Evolutionary conservation across 768 basidiomycete species (phyloP).

Genomic region (Hebeloma cylindrosporum): DNA sequence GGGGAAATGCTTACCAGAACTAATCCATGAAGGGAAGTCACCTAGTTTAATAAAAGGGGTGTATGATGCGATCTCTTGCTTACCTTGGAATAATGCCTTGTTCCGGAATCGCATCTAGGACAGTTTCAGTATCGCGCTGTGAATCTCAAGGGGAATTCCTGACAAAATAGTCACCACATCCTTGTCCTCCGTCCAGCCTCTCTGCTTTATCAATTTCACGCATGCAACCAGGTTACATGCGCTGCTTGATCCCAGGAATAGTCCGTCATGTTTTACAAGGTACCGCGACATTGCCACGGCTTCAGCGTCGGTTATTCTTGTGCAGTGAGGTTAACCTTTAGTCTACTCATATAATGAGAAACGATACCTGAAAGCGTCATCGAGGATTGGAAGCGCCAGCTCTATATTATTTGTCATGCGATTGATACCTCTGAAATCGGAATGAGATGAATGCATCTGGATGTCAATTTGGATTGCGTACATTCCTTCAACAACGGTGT

Average conservation of each 20-base stretch:
- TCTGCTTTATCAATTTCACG: constrained; percentile 70
- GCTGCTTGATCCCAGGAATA: constrained; percentile 94
- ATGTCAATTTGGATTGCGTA: constrained; percentile 28
- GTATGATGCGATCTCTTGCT: neutral
- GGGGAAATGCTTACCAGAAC: constrained; percentile 41
- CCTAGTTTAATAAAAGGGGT: neutral
- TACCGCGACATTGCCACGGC: constrained; percentile 96
- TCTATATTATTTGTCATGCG: constrained; percentile 89
- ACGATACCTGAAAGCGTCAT: constrained; percentile 81
- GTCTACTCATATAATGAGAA: neutral
- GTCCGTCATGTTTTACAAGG: constrained; percentile 84
- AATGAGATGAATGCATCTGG: neutral
- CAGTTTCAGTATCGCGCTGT: neutral
- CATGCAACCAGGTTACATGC: constrained; percentile 96
- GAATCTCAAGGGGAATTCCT: constrained; percentile 22
- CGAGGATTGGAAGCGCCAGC: constrained; percentile 78
- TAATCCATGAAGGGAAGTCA: constrained; percentile 15
- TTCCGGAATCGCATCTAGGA: constrained; percentile 84
- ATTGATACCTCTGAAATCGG: constrained; percentile 76
- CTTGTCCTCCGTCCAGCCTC: constrained; percentile 68
- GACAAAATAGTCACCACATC: constrained; percentile 86
- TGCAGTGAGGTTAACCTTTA: neutral
- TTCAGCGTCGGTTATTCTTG: constrained; percentile 89
- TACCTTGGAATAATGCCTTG: constrained; percentile 91
- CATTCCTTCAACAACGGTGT: constrained; percentile 96